phyloP scores from a whole-genome alignment of 805 yeast genomes.

The Suhomyces sp. region DNA sequence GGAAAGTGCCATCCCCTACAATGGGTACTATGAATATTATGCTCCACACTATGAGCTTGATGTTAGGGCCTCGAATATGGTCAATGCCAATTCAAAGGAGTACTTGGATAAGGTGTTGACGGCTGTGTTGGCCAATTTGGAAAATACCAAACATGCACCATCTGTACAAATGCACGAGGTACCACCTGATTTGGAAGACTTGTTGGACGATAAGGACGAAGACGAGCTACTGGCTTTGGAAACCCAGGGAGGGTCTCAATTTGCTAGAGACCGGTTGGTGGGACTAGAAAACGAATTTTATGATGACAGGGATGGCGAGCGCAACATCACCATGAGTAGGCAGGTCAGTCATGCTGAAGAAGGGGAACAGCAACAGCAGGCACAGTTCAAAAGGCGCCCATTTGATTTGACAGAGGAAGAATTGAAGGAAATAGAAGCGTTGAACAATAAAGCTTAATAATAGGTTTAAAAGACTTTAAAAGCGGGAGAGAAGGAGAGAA shows the following conservation, averaged over 20 bases:
- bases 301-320: conserved; percentile 21
- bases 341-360: conserved; percentile 31
- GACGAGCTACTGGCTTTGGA: conserved; percentile 24
- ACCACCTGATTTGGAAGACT: conserved; percentile 25
- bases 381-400: background rate
- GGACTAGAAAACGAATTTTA: conserved; percentile 26
- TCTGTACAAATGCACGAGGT: conserved; percentile 29
- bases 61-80: conserved; percentile 28
- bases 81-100: conserved; percentile 28
- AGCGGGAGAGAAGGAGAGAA: too few relatives aligned
- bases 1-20: conserved; percentile 26
- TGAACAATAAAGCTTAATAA: conserved; percentile 7
- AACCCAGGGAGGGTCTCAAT: conserved; percentile 28
- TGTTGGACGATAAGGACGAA: conserved; percentile 26
- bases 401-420: conserved; percentile 8
- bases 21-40: conserved; percentile 31
- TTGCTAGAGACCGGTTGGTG: conserved; percentile 23
- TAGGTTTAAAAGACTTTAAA: background rate
- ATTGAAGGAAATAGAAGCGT: conserved; percentile 9
- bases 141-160: conserved; percentile 28
- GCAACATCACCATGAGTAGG: background rate
- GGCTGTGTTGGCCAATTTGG: conserved; percentile 24
- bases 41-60: conserved; percentile 30
- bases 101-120: conserved; percentile 27
- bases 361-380: conserved; percentile 35